Evolutionary conservation across 2,329 filamentous ascomycete species (phyloP).

Genomic region (Epichloe elymi): DNA sequence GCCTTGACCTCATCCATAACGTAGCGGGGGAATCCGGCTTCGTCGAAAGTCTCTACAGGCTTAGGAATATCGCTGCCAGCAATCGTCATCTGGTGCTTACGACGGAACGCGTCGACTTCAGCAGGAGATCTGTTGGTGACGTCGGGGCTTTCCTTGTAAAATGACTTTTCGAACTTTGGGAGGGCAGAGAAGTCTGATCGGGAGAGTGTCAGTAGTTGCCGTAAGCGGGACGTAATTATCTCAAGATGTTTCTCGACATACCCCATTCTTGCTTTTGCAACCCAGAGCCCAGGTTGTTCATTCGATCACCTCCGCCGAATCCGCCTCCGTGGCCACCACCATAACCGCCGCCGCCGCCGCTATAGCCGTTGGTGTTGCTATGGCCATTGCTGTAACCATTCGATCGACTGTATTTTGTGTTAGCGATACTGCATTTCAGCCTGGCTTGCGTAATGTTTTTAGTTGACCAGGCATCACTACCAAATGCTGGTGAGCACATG

Average conservation of each 20-base stretch:
- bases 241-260: constrained; percentile 32
- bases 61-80: constrained; percentile 72
- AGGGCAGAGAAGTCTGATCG: constrained; percentile 56
- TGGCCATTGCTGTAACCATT: constrained; percentile 19
- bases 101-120: constrained; percentile 82
- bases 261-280: constrained; percentile 84
- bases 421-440: constrained; percentile 15
- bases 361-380: constrained; percentile 12
- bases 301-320: constrained; percentile 75
- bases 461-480: background rate
- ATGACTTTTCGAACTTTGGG: constrained; percentile 97
- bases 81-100: constrained; percentile 71
- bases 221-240: background rate
- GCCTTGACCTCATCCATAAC: constrained; percentile 98
- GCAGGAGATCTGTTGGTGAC: constrained; percentile 60
- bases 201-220: constrained; percentile 12
- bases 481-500: background rate
- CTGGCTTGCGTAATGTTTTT: background rate
- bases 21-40: constrained; percentile 87
- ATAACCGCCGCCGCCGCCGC: constrained; percentile 24
- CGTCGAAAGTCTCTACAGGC: constrained; percentile 93
- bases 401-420: constrained; percentile 31
- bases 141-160: constrained; percentile 89
- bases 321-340: constrained; percentile 23
- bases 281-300: constrained; percentile 79